A percentile compares a stretch with the other conserved stretches of the same genome.
phyloP scores from a whole-genome alignment of 2,329 filamentous ascomycete genomes.

The Xylaria hypoxylon region DNA sequence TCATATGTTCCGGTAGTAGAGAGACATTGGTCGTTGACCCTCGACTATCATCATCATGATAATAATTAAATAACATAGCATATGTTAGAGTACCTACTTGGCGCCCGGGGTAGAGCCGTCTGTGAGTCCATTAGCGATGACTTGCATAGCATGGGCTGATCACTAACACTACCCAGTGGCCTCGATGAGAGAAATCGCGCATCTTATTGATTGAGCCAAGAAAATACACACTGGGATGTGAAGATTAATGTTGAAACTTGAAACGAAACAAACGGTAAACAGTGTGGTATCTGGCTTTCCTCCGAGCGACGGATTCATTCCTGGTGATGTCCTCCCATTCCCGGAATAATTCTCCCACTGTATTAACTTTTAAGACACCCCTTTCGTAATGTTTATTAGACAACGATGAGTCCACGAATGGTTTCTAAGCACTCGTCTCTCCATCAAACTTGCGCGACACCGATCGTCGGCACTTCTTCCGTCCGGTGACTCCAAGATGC shows the following conservation, averaged over 20 bases:
- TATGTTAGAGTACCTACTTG: neutral
- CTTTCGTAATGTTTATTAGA: neutral
- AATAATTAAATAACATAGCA: too few relatives aligned
- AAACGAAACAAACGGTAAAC: slow-evolving; percentile 29
- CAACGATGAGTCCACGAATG: neutral
- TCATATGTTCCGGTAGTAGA: neutral
- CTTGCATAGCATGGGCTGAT: neutral
- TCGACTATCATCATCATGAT: neutral
- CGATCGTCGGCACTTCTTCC: neutral
- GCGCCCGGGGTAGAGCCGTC: too few relatives aligned
- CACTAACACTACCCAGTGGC: neutral
- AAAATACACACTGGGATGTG: neutral
- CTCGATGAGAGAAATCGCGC: neutral
- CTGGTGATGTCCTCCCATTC: neutral
- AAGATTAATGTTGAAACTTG: slow-evolving; percentile 20
- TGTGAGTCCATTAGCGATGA: neutral
- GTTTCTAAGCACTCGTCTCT: neutral
- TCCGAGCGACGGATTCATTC: neutral
- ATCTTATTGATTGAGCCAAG: neutral
- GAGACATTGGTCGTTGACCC: neutral
- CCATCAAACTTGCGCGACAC: neutral
- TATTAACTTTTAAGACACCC: neutral
- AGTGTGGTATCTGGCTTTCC: neutral
- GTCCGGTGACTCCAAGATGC: neutral
- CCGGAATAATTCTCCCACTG: slow-evolving; percentile 3